Evolutionary conservation across 805 yeast species (phyloP).

Genomic region (Jamesozyma hellenica): DNA sequence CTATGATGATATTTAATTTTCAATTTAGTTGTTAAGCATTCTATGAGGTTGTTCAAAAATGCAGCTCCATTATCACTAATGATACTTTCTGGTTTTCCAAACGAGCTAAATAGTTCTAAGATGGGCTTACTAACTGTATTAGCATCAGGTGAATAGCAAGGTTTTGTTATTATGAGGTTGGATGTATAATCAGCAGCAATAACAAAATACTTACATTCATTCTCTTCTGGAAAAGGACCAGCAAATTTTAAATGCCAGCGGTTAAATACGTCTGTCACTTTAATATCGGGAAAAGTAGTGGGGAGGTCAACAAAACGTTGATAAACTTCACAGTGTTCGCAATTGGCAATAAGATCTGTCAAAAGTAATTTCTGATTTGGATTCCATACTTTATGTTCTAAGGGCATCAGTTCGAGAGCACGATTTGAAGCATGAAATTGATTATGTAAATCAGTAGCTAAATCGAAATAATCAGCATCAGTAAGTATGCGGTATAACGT

Average conservation of each 20-base stretch:
- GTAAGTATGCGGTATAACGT: background rate
- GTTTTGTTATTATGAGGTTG: background rate
- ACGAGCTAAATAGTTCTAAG: background rate
- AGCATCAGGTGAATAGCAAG: background rate
- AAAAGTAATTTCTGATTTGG: background rate
- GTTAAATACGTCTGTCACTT: background rate
- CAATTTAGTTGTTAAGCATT: background rate
- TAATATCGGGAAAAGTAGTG: background rate
- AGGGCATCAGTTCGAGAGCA: background rate
- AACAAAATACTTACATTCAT: background rate
- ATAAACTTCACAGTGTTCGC: slow-evolving; percentile 1
- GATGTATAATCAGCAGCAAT: slow-evolving; percentile 2
- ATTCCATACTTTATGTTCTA: background rate
- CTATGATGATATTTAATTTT: background rate
- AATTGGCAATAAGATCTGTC: background rate
- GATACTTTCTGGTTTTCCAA: background rate
- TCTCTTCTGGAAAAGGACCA: background rate
- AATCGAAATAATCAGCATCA: background rate
- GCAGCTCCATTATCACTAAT: slow-evolving; percentile 2
- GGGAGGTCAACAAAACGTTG: background rate
- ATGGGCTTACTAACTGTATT: background rate
- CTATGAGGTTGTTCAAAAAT: background rate
- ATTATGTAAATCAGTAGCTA: background rate
- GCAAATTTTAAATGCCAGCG: slow-evolving; percentile 4
- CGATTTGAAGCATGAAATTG: slow-evolving; percentile 1